Evolutionary conservation across 805 yeast genomes (phyloP).

Genomic region (Candida caryicola): DNA sequence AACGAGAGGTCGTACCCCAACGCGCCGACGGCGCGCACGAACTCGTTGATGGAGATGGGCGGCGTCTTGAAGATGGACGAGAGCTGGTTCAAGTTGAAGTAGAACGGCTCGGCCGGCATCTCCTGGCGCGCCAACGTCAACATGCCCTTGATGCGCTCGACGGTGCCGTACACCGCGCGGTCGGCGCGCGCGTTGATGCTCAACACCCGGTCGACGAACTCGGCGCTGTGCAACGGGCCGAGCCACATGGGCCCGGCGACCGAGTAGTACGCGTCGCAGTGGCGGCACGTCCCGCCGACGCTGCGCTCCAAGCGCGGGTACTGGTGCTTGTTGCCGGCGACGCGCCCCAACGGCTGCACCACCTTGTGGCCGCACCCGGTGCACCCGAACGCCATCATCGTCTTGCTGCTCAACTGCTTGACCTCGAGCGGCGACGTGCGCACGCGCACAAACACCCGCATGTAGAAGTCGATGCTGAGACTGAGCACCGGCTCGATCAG

Average conservation of each 20-base stretch:
- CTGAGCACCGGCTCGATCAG: conserved; percentile 83
- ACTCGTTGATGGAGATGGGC: conserved; percentile 72
- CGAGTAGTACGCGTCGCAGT: conserved; percentile 69
- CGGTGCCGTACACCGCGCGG: conserved; percentile 66
- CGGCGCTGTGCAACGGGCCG: conserved; percentile 64
- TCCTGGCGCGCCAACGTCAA: conserved; percentile 78
- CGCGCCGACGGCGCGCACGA: conserved; percentile 79
- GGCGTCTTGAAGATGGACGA: conserved; percentile 76
- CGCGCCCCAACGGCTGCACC: conserved; percentile 73
- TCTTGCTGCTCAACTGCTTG: conserved; percentile 70
- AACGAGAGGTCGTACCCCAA: conserved; percentile 78
- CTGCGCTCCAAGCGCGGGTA: conserved; percentile 32
- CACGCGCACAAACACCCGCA: conserved; percentile 79
- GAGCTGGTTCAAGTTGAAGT: conserved; percentile 74
- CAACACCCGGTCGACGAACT: conserved; percentile 64
- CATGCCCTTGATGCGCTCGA: conserved; percentile 89
- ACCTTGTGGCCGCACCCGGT: conserved; percentile 78
- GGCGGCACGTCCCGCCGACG: conserved; percentile 52
- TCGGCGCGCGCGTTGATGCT: conserved; percentile 51
- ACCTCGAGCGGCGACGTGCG: conserved; percentile 76
- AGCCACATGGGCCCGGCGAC: conserved; percentile 95
- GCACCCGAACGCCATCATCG: conserved; percentile 80
- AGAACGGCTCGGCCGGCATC: conserved; percentile 60
- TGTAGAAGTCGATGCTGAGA: conserved; percentile 88
- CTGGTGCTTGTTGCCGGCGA: conserved; percentile 51